Conservation (phyloP, 225 moss, liverwort and hornwort species). For the Antitrichia curtipendula region DNA sequence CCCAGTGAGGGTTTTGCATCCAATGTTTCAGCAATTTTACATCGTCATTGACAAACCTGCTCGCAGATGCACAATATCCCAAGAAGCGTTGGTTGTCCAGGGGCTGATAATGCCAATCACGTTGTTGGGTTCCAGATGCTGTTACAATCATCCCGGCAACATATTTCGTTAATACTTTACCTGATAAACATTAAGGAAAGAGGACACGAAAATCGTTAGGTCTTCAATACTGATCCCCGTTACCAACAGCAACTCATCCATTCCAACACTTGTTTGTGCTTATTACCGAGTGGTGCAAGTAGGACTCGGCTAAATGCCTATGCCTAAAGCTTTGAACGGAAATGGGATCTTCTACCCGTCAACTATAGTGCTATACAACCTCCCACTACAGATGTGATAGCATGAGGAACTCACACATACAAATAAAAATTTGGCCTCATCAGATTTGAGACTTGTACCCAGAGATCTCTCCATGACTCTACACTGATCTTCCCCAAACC, state of each 20-base stretch:
- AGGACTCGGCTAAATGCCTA: neutral
- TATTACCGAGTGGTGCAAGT: neutral
- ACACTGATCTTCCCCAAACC: neutral
- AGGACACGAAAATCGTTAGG: neutral
- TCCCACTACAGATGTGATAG: neutral
- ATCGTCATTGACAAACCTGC: slow-evolving; percentile 11
- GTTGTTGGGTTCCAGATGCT: slow-evolving; percentile 38
- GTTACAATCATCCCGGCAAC: neutral
- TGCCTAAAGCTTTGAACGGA: neutral
- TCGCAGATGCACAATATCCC: slow-evolving; percentile 21
- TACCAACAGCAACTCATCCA: neutral
- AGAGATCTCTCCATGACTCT: neutral
- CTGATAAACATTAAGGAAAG: neutral
- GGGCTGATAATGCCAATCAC: slow-evolving; percentile 32
- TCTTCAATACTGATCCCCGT: neutral
- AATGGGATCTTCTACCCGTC: neutral
- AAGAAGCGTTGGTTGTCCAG: slow-evolving; percentile 21
- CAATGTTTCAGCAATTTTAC: neutral
- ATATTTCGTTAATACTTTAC: neutral
- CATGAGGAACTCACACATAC: neutral
- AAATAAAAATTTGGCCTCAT: neutral
- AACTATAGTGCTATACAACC: neutral
- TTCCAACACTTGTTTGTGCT: neutral
- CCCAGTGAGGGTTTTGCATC: neutral
- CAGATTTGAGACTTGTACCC: neutral